Base-by-base conservation (phyloP, 768 basidiomycete genomes). In the Mycena rosella region DNA sequence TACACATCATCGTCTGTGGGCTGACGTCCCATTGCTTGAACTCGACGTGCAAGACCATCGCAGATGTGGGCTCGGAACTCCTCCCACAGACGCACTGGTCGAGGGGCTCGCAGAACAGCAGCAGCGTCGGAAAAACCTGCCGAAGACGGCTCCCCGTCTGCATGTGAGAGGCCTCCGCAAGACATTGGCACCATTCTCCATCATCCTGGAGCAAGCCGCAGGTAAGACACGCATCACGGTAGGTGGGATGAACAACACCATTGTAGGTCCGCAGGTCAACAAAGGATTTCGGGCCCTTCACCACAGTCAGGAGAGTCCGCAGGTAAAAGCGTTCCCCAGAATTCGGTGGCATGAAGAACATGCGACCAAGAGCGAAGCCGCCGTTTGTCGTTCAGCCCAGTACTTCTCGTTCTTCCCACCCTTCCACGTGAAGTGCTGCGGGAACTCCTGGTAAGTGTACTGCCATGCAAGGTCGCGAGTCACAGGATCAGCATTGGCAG, bases 281-380 rank as follows among this genome's bases (percentile, higher is more conserved):
- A 55, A 74, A 78, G 0, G 75, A 77, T 15, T 32, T 78, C 0
- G 81, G 65, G 27, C 83, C 83, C 56, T 75, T 77, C 26, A 82
- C 79, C 5, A 81, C 74, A 13, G 81, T 79, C 0, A 86, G 76
- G 1, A 86, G 77, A 1, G 77, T 71, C 0, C 82, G 74, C 0
- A 86, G 79, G 65, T 85, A 84, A 66, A 81, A 85, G 0, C 71
- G 52, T 48, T 86, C 82, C 2, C 82, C 80, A 44, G 71, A 61
- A 38, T 77, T 76, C 3, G 83, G 83, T 24, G 63, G 54, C 15
- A 74, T 78, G 73, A 73, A 79, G 58, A 76, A 78, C 72, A 83
- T 78, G 3, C 42, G 61, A 0, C 61, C 61, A 10, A 63, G 27
- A 1, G 61, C 61, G 26, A 55, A 55, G 9, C 62, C 62, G n/a